These are phyloP conservation scores for Mortierella sp. DNA, from an alignment of 371 early-diverging fungal genomes.

Conservation along the genomic window DNA sequence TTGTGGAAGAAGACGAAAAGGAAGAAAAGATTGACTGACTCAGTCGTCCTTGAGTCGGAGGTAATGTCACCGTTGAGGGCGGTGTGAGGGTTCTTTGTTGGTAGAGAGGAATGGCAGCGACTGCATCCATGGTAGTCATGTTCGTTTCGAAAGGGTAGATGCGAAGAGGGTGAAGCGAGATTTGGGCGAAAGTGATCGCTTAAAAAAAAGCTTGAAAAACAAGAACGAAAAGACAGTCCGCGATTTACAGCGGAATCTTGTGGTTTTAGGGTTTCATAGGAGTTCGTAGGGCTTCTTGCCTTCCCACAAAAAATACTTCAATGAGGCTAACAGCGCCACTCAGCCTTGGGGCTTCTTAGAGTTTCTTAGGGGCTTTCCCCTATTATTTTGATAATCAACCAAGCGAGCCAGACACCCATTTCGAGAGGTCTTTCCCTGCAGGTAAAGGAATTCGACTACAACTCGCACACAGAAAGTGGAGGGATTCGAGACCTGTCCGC, in stretches of 20 bases:
- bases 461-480: too few species aligned
- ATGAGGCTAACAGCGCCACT: too few species aligned
- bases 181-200: background rate
- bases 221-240: background rate
- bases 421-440: too few species aligned
- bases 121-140: slow-evolving; percentile 15
- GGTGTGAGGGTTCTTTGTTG: slow-evolving; percentile 20
- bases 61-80: slow-evolving; percentile 20
- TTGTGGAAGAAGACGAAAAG: background rate
- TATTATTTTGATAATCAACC: too few species aligned
- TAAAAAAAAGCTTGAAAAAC: background rate
- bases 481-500: background rate
- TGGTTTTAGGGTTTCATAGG: too few species aligned
- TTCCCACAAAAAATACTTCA: too few species aligned
- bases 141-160: background rate
- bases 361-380: too few species aligned
- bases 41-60: background rate
- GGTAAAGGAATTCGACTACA: too few species aligned
- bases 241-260: too few species aligned
- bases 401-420: too few species aligned
- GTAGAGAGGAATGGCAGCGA: slow-evolving; percentile 22
- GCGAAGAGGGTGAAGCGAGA: background rate
- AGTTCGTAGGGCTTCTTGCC: too few species aligned
- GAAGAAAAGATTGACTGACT: slow-evolving; percentile 7
- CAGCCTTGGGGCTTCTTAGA: too few species aligned